phyloP scores from a whole-genome alignment of 805 yeast genomes.

The Yamadazyma takamatsuzukensis region DNA sequence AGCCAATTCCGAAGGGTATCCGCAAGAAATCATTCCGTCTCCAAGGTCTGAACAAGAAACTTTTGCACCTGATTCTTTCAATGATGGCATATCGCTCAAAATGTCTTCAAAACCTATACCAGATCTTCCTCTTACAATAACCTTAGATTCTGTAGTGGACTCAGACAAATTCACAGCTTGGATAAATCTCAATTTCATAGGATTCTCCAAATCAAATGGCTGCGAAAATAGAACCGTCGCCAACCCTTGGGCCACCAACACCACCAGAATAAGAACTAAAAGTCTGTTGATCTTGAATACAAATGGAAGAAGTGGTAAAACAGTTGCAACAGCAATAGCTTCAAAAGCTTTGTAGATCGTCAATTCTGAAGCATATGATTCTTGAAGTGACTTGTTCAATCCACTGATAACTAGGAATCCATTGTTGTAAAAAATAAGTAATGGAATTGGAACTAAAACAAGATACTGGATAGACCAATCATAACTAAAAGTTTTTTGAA shows the following conservation, averaged over 20 bases:
- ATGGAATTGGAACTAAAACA: slow-evolving; percentile 60
- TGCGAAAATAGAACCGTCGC: slow-evolving; percentile 33
- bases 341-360: slow-evolving; percentile 27
- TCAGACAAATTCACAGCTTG: slow-evolving; percentile 53
- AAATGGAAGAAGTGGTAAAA: slow-evolving; percentile 61
- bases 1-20: slow-evolving; percentile 48
- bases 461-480: slow-evolving; percentile 82
- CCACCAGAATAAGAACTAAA: slow-evolving; percentile 29
- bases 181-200: slow-evolving; percentile 68
- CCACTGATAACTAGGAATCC: slow-evolving; percentile 62
- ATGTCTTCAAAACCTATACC: slow-evolving; percentile 44
- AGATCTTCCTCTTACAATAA: slow-evolving; percentile 48
- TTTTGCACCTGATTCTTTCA: slow-evolving; percentile 31
- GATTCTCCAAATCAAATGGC: slow-evolving; percentile 62
- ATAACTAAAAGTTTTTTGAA: slow-evolving; percentile 49
- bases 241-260: slow-evolving; percentile 22
- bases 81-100: slow-evolving; percentile 61
- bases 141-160: slow-evolving; percentile 28
- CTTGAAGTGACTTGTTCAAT: slow-evolving; percentile 67
- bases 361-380: slow-evolving; percentile 45
- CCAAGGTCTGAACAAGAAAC: slow-evolving; percentile 32
- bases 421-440: slow-evolving; percentile 50
- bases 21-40: slow-evolving; percentile 53
- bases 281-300: slow-evolving; percentile 61
- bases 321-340: slow-evolving; percentile 26